Percentiles rank a stretch among this genome's conserved stretches.
Evolutionary conservation across 1,284 basidiomycete species (phyloP).

Genomic region (Laetiporus sulphureus): DNA sequence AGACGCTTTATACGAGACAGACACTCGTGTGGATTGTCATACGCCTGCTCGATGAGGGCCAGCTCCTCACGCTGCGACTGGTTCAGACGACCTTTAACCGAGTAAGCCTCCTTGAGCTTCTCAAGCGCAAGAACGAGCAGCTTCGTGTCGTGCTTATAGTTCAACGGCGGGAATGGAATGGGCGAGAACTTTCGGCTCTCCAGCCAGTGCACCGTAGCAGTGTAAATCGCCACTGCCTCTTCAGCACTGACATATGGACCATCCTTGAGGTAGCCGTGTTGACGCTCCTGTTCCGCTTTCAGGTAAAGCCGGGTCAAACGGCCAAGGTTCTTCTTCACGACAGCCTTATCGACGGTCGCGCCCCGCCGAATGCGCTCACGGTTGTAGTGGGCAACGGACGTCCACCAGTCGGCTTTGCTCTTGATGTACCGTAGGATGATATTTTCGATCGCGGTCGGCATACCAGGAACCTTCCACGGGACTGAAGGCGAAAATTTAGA

Average conservation of each 20-base stretch:
- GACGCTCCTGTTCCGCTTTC: constrained; percentile 96
- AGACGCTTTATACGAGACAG: constrained; percentile 95
- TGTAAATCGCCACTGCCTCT: constrained; percentile 96
- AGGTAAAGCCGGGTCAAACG: constrained; percentile 89
- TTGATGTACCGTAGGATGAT: constrained; percentile 99
- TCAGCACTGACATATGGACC: constrained; percentile 96
- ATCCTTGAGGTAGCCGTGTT: constrained; percentile 96
- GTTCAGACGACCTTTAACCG: constrained; percentile 94
- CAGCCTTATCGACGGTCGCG: constrained; percentile 99
- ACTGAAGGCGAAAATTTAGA: constrained; percentile 30
- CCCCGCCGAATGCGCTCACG: constrained; percentile 93
- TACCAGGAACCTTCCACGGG: constrained; percentile 95
- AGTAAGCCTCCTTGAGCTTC: constrained; percentile 96
- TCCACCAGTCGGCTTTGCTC: constrained; percentile 99
- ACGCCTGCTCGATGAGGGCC: constrained; percentile 94
- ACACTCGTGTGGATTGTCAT: constrained; percentile 91
- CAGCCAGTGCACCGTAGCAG: constrained; percentile 95
- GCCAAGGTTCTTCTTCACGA: constrained; percentile 93
- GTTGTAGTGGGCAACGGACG: constrained; percentile 91
- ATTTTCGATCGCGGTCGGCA: constrained; percentile 98
- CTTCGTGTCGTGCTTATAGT: constrained; percentile 98
- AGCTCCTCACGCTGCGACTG: constrained; percentile 96
- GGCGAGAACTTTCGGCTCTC: constrained; percentile 95
- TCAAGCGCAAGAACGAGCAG: constrained; percentile 91
- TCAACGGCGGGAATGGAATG: constrained; percentile 96